Base-by-base conservation (phyloP, 2,329 filamentous ascomycete genomes). In the Aspergillus novofumigatus region DNA sequence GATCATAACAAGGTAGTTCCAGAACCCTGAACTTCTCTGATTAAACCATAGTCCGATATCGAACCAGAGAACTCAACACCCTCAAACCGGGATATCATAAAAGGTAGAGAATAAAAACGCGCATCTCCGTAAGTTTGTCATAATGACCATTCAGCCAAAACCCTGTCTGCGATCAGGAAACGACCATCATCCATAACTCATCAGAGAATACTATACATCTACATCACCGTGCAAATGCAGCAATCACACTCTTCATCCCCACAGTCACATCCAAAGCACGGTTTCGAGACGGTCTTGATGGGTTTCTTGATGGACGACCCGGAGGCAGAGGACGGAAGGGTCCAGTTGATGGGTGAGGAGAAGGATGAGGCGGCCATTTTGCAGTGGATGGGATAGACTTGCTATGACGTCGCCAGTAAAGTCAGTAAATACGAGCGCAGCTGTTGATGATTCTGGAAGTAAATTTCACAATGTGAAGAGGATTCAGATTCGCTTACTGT, bases 151-250 rank as follows among this genome's bases (percentile, higher is more conserved):
- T 14, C 25, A 5, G 23, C 10, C 45, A 49, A 17, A 5, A 7
- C 20, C 17, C 47, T 14, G 7, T 5, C 23, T 26, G 14, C 47
- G 7, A 49, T 49, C 23, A 9, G 23, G 23, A 8, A 49, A 3
- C 5, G 17, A 17, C 14, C 4, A 49, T 17, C 23, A n/a, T 4
- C 47, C 21, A 9, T 3, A 8, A 5, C 14, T 14, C 4, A 8
- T 29, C 49, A 29, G 6, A 32, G 9, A 7, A 9, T 42, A 50
- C 10, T 20, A 1, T 28, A 1, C 42, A 26, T 32, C 72, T 65
- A 76, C 74, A 76, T 76, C 55, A 76, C 71, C 10, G 67, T 71
- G 57, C 74, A 76, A 54, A 76, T 71, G 51, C 72, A 74, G 54
- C 71, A 75, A 57, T 76, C 74, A 35, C 74, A 76, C 41, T 73